phyloP scores from a whole-genome alignment of 148 eudicot genomes.

The Rhododendron kiyosumense region DNA sequence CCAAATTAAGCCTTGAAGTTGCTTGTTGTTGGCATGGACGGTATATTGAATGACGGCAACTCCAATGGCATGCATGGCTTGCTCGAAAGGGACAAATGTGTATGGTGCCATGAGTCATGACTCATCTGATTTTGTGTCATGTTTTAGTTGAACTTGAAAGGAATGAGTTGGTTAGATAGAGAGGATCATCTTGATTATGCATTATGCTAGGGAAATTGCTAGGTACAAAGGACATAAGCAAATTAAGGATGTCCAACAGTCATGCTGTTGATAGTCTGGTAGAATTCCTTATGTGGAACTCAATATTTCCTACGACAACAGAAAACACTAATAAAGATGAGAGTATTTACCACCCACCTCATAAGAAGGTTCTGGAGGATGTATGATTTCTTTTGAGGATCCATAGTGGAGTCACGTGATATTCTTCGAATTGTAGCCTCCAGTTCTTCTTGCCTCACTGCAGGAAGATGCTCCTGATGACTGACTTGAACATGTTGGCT shows the following conservation, averaged over 20 bases:
- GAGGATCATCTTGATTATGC: not conserved
- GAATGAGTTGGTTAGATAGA: not conserved
- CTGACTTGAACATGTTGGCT: slow-evolving; percentile 17
- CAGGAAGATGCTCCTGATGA: slow-evolving; percentile 30
- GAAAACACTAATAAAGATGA: not conserved
- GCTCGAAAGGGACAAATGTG: too few relatives aligned
- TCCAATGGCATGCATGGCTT: too few relatives aligned
- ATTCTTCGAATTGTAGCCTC: slow-evolving; percentile 65
- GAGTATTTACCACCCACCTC: slow-evolving; percentile 40
- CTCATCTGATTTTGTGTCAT: not conserved
- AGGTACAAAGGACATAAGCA: not conserved
- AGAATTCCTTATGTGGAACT: not conserved
- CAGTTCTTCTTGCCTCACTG: slow-evolving; percentile 53
- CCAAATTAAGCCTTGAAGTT: too few relatives aligned
- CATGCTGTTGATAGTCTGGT: not conserved
- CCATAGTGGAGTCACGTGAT: slow-evolving; percentile 59
- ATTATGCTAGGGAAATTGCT: not conserved
- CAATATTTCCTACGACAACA: not conserved
- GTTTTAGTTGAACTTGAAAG: not conserved
- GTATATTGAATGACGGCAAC: too few relatives aligned
- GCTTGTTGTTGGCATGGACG: too few relatives aligned
- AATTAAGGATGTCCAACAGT: not conserved
- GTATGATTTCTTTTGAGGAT: slow-evolving; percentile 50
- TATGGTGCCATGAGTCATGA: not conserved
- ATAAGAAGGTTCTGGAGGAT: slow-evolving; percentile 59